Conservation (phyloP, 495 filamentous ascomycete genomes). For the Neurospora sp. region DNA sequence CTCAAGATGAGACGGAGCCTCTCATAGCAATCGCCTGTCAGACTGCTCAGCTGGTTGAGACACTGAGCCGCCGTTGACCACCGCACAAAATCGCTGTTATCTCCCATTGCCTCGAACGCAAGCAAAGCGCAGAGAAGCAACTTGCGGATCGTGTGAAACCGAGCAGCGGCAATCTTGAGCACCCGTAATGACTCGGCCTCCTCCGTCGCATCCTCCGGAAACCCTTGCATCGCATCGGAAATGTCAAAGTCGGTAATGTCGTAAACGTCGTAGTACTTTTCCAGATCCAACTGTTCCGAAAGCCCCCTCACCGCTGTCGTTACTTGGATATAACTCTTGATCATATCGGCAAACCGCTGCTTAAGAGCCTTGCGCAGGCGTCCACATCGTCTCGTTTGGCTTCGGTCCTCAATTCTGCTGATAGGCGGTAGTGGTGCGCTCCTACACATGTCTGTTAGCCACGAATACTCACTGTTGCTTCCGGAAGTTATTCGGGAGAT, state of each 20-base stretch:
- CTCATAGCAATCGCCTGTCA: slow-evolving; percentile 46
- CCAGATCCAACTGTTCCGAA: slow-evolving; percentile 66
- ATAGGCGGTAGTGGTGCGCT: slow-evolving; percentile 80
- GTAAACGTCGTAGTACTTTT: slow-evolving; percentile 86
- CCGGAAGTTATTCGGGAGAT: not conserved
- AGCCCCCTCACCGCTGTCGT: slow-evolving; percentile 58
- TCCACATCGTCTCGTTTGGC: slow-evolving; percentile 67
- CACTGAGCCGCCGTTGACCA: slow-evolving; percentile 74
- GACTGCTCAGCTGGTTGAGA: slow-evolving; percentile 50
- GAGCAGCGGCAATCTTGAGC: slow-evolving; percentile 67
- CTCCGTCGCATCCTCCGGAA: slow-evolving; percentile 49
- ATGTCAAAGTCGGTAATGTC: slow-evolving; percentile 76
- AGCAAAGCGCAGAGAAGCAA: slow-evolving; percentile 78
- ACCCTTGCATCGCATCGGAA: slow-evolving; percentile 50
- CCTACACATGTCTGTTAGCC: slow-evolving; percentile 43
- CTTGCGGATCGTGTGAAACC: slow-evolving; percentile 70
- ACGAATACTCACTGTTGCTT: not conserved
- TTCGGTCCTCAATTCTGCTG: slow-evolving; percentile 66
- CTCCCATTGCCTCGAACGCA: slow-evolving; percentile 77
- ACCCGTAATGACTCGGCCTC: slow-evolving; percentile 69
- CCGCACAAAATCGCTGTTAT: slow-evolving; percentile 63
- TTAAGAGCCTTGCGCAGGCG: slow-evolving; percentile 67
- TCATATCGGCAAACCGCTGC: slow-evolving; percentile 55
- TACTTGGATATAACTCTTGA: slow-evolving; percentile 58
- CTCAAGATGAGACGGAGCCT: slow-evolving; percentile 57